These are phyloP conservation scores for Cymodocea nodosa DNA, from an alignment of 116 monocot species.

Conservation along the genomic window DNA sequence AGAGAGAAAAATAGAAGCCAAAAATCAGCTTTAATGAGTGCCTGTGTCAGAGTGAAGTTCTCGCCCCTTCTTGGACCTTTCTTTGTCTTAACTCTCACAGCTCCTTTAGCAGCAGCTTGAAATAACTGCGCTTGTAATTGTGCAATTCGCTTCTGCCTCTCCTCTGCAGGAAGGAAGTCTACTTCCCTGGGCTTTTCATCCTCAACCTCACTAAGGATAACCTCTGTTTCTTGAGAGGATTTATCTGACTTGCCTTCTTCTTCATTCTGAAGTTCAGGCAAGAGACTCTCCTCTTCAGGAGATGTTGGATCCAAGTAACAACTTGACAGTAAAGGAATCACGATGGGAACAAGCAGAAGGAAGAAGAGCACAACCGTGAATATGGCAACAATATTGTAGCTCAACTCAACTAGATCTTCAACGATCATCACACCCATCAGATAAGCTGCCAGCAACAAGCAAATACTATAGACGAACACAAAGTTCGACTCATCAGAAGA, in stretches of 20 bases:
- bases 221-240: constrained; percentile 16
- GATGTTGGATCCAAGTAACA: constrained; percentile 21
- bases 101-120: constrained; percentile 76
- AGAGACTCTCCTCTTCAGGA: constrained; percentile 26
- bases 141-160: constrained; percentile 68
- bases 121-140: constrained; percentile 64
- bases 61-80: constrained; percentile 78
- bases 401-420: constrained; percentile 60
- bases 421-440: constrained; percentile 84
- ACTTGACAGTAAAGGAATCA: constrained; percentile 46
- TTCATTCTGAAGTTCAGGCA: constrained; percentile 27
- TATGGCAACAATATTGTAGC: constrained; percentile 15
- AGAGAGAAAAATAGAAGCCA: constrained; percentile 83
- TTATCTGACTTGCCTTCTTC: constrained; percentile 20
- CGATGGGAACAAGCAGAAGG: constrained; percentile 47
- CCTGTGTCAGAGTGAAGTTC: constrained; percentile 70
- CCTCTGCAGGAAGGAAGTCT: constrained; percentile 57
- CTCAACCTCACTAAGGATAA: constrained; percentile 77
- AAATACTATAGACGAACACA: constrained; percentile 49
- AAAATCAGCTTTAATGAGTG: constrained; percentile 84
- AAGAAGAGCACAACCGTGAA: constrained; percentile 49
- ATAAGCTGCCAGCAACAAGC: constrained; percentile 72
- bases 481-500: constrained; percentile 51
- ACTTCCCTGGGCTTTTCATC: constrained; percentile 79
- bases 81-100: constrained; percentile 76